These are phyloP conservation scores for Gaertneriomyces sp. DNA, from an alignment of 192 early-diverging fungal genomes.

Conservation along the genomic window DNA sequence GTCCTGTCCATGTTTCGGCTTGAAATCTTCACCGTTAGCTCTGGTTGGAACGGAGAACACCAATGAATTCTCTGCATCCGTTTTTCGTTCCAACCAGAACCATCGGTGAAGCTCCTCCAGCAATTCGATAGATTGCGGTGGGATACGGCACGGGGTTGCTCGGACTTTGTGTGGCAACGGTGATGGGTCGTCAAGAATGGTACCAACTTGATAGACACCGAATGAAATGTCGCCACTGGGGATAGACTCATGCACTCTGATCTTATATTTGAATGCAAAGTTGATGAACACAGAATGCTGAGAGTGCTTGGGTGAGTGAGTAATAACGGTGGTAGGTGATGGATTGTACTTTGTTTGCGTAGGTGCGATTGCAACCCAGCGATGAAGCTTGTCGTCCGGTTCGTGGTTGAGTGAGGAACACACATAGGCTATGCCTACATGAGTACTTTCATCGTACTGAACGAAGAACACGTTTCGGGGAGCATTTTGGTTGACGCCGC, in stretches of 20 bases:
- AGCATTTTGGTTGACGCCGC: neutral
- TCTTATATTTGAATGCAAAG: constrained; percentile 4
- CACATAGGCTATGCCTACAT: neutral
- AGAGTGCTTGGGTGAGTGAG: neutral
- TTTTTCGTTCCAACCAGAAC: too few relatives aligned
- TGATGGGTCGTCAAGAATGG: neutral
- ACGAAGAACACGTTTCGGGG: neutral
- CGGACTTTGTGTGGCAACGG: neutral
- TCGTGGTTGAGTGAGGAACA: constrained; percentile 1
- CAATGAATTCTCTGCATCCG: too few relatives aligned
- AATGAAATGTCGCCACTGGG: neutral
- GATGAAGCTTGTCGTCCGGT: neutral
- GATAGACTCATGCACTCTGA: neutral
- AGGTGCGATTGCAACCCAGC: neutral
- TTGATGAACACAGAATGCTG: neutral
- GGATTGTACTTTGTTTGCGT: neutral
- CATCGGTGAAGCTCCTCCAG: neutral
- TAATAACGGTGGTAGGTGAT: neutral
- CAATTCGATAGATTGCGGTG: neutral
- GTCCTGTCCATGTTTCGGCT: too few relatives aligned
- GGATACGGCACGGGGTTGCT: neutral
- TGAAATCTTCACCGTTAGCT: too few relatives aligned
- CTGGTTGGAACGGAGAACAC: too few relatives aligned
- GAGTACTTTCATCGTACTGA: neutral
- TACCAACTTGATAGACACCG: neutral